A percentile compares a stretch with the other conserved stretches of the same genome.
phyloP scores from a whole-genome alignment of 1,139 yeast species.

The Suhomyces kunorum region DNA sequence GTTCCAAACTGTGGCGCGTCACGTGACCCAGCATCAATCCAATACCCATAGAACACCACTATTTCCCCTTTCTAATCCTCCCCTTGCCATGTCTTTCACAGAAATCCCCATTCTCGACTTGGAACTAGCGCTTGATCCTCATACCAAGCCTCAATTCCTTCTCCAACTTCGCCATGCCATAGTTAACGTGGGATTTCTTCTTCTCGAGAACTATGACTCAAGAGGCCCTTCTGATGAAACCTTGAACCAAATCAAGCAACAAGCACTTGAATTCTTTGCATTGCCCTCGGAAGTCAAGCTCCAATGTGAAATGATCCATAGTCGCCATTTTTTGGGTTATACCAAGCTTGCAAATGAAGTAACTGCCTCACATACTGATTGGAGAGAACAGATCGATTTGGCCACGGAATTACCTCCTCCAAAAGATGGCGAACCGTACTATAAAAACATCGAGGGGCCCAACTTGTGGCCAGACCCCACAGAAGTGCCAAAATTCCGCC shows the following conservation, averaged over 20 bases:
- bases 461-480: slow-evolving; percentile 57
- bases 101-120: slow-evolving; percentile 42
- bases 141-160: slow-evolving; percentile 46
- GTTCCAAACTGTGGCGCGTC: slow-evolving; percentile 7
- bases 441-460: slow-evolving; percentile 65
- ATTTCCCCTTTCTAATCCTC: background rate
- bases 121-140: slow-evolving; percentile 34
- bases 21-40: slow-evolving; percentile 1
- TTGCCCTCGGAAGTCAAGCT: slow-evolving; percentile 55
- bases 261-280: slow-evolving; percentile 52
- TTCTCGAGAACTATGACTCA: slow-evolving; percentile 45
- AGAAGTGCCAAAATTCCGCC: slow-evolving; percentile 52
- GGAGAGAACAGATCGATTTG: slow-evolving; percentile 70
- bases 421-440: slow-evolving; percentile 46
- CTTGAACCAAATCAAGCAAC: slow-evolving; percentile 41
- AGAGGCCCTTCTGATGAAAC: slow-evolving; percentile 40
- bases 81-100: slow-evolving; percentile 23
- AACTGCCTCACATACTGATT: slow-evolving; percentile 59
- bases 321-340: slow-evolving; percentile 69
- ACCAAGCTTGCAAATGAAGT: slow-evolving; percentile 66
- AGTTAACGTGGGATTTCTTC: slow-evolving; percentile 62
- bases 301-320: slow-evolving; percentile 58
- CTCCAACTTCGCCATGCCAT: slow-evolving; percentile 52
- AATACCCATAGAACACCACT: background rate
- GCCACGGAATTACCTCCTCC: slow-evolving; percentile 62